A percentile compares a stretch with the other conserved stretches of the same genome.
These are phyloP conservation scores for Biancaea sappan DNA, from an alignment of 306 rosid genomes.

Conservation along the genomic window DNA sequence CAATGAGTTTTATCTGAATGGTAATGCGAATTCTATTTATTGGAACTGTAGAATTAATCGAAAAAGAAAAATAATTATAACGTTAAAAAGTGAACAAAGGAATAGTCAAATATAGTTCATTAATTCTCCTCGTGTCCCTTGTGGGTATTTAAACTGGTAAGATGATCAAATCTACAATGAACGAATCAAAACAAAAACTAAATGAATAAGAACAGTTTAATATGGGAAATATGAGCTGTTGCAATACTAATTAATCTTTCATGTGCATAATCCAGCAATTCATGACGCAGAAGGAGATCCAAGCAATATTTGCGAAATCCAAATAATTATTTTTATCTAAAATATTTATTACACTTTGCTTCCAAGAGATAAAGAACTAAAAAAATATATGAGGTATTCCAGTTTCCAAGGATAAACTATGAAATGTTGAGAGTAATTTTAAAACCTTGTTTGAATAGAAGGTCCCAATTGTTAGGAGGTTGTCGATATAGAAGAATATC, in stretches of 20 bases:
- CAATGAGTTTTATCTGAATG: no score
- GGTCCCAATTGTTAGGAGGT: conserved; percentile 26
- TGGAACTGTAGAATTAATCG: no score
- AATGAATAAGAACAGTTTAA: neutral
- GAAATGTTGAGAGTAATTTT: neutral
- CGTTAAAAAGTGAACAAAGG: no score
- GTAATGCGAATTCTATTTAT: no score
- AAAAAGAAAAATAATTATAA: no score
- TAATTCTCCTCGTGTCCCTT: neutral
- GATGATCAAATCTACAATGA: neutral
- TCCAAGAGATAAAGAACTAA: neutral
- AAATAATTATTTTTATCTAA: neutral
- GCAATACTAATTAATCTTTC: neutral
- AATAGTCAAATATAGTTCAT: neutral
- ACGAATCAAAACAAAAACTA: neutral
- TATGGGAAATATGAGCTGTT: neutral
- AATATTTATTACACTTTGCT: neutral
- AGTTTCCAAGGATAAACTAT: neutral
- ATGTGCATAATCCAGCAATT: neutral
- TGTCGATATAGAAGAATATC: neutral
- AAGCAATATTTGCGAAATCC: neutral
- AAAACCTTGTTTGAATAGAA: neutral
- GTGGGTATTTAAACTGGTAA: neutral
- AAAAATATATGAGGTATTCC: neutral
- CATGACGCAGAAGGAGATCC: neutral